Conservation (phyloP, 2,329 filamentous ascomycete species). For the Huntiella decipiens region DNA sequence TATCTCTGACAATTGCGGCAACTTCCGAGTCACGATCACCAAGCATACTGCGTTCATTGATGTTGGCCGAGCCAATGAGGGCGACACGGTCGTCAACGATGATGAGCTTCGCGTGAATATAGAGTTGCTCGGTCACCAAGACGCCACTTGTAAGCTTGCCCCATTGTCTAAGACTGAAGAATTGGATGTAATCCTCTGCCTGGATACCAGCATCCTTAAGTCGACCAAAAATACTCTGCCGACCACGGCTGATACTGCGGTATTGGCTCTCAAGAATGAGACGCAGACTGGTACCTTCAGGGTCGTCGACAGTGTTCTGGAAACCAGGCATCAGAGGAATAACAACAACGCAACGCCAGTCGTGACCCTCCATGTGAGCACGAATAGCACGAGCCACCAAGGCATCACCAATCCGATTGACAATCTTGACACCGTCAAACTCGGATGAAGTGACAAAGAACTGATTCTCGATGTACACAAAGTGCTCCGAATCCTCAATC, state of each 20-base stretch:
- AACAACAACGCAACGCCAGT: constrained; percentile 77
- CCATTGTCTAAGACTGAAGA: constrained; percentile 85
- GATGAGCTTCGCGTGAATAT: constrained; percentile 95
- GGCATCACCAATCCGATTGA: constrained; percentile 87
- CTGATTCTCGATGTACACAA: constrained; percentile 97
- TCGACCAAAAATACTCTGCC: constrained; percentile 78
- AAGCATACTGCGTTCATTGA: constrained; percentile 93
- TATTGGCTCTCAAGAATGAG: constrained; percentile 96
- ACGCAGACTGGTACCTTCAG: constrained; percentile 84
- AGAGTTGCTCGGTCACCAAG: constrained; percentile 85
- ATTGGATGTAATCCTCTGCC: constrained; percentile 86
- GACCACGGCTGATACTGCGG: constrained; percentile 83
- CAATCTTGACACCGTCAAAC: constrained; percentile 68
- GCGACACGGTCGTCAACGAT: constrained; percentile 85
- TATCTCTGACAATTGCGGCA: constrained; percentile 77
- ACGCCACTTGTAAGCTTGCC: constrained; percentile 72
- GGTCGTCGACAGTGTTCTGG: constrained; percentile 85
- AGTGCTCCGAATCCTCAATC: constrained; percentile 89
- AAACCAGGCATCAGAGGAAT: constrained; percentile 98
- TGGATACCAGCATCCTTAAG: constrained; percentile 65
- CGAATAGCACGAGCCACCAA: constrained; percentile 79
- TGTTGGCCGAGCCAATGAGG: constrained; percentile 93
- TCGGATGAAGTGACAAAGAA: constrained; percentile 93
- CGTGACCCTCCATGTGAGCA: constrained; percentile 64
- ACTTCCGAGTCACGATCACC: constrained; percentile 83